Percentiles rank a stretch among this genome's conserved stretches.
Evolutionary conservation across 495 filamentous ascomycete species (phyloP).

Genomic region (Podospora sp.): DNA sequence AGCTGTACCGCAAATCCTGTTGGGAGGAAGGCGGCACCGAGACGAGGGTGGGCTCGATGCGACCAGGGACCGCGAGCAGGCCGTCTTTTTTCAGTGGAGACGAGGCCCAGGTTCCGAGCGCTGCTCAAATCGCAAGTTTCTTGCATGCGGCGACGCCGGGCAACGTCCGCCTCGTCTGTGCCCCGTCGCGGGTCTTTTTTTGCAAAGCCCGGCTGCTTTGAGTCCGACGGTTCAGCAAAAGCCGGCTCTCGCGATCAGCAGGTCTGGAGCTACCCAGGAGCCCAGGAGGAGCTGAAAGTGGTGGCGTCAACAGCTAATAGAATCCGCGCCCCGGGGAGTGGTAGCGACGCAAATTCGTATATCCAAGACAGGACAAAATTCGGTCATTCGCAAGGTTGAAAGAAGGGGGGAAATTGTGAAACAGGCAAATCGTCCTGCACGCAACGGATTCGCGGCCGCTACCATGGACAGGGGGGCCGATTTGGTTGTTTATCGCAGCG

Average conservation of each 20-base stretch:
- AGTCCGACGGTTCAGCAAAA: not conserved
- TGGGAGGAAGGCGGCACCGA: slow-evolving; percentile 19
- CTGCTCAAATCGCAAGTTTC: slow-evolving; percentile 4
- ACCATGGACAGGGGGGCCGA: not conserved
- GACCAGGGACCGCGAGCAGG: not conserved
- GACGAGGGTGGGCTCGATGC: not conserved
- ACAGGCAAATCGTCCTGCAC: slow-evolving; percentile 13
- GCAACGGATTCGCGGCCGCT: not conserved
- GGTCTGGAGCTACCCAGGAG: not conserved
- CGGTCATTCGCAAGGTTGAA: slow-evolving; percentile 19
- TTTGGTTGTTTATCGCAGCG: slow-evolving; percentile 10
- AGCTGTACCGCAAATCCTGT: slow-evolving; percentile 10
- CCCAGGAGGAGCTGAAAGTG: not conserved
- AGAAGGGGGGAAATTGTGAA: slow-evolving; percentile 17
- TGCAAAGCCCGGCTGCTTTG: not conserved
- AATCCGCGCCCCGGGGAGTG: not conserved
- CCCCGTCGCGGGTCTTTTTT: not conserved
- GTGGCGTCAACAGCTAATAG: slow-evolving; percentile 3
- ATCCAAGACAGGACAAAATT: slow-evolving; percentile 12
- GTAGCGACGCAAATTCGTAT: slow-evolving; percentile 14
- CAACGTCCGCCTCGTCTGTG: slow-evolving; percentile 16
- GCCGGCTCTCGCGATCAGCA: not conserved
- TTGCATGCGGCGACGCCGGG: slow-evolving; percentile 12
- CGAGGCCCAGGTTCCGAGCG: not conserved
- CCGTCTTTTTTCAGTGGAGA: not conserved